These are phyloP conservation scores for Volvox africanus DNA, from an alignment of 139 green algal genomes.

Conservation along the genomic window DNA sequence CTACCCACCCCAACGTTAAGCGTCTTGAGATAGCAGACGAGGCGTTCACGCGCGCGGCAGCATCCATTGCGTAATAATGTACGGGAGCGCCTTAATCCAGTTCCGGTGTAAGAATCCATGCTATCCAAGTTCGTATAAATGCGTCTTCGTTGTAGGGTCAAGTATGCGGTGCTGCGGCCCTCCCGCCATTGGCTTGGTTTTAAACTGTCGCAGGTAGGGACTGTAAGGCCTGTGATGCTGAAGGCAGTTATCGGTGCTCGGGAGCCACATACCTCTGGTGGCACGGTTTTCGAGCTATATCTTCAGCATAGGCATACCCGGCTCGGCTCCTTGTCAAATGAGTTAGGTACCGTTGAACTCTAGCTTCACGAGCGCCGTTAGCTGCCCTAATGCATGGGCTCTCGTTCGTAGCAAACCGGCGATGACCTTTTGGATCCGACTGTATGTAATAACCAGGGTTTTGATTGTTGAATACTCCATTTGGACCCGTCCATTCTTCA, in stretches of 20 bases:
- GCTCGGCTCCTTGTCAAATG: no score
- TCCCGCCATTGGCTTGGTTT: background rate
- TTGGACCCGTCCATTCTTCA: no score
- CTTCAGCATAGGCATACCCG: background rate
- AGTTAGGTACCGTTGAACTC: no score
- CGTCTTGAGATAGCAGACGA: conserved; percentile 74
- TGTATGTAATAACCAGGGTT: no score
- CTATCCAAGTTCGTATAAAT: no score
- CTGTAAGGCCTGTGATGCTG: background rate
- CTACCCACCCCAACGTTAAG: conserved; percentile 74
- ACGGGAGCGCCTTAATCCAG: no score
- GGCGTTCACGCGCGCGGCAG: conserved; percentile 76
- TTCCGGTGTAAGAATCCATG: no score
- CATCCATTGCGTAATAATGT: conserved; percentile 53
- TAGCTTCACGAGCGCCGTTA: no score
- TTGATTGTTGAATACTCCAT: no score
- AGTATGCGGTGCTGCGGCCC: background rate
- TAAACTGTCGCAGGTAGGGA: background rate
- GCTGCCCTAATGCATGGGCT: no score
- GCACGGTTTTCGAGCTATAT: background rate
- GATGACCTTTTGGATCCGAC: no score
- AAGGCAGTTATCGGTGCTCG: background rate
- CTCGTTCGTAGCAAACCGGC: no score
- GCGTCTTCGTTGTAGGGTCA: background rate
- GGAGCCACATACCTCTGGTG: background rate